These are phyloP conservation scores for Chaetomium cochliodes DNA, from an alignment of 495 filamentous ascomycete genomes.

Conservation along the genomic window DNA sequence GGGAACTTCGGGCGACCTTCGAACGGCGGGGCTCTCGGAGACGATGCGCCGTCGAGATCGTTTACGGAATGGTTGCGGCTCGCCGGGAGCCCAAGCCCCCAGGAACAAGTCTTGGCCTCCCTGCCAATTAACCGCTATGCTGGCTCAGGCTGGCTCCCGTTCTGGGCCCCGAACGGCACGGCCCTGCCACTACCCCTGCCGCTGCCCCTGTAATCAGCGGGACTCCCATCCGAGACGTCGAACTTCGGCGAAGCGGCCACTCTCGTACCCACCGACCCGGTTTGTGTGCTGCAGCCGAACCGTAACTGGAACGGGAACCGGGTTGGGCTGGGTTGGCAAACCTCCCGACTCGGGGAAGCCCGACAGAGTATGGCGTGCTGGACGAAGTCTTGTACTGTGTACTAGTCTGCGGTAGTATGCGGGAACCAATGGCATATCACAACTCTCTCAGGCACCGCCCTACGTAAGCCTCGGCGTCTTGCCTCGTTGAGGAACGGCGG, in stretches of 20 bases:
- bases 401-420: no score
- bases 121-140: slow-evolving; percentile 15
- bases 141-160: neutral
- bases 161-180: slow-evolving; percentile 14
- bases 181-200: slow-evolving; percentile 4
- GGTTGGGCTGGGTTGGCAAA: slow-evolving; percentile 2
- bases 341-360: neutral
- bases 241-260: neutral
- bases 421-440: neutral
- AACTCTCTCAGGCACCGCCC: neutral
- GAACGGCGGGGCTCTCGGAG: slow-evolving; percentile 24
- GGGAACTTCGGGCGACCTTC: neutral
- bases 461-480: slow-evolving; percentile 4
- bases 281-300: neutral
- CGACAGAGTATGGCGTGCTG: neutral
- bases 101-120: slow-evolving; percentile 20
- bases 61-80: slow-evolving; percentile 36
- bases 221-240: slow-evolving; percentile 6
- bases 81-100: slow-evolving; percentile 34
- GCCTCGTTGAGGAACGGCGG: neutral
- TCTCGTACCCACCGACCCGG: neutral
- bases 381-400: no score
- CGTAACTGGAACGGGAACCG: neutral
- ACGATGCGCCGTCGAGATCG: slow-evolving; percentile 22
- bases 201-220: slow-evolving; percentile 22